phyloP scores from a whole-genome alignment of 176 grass and related monocot species.

The Hyparrhenia diplandra region DNA sequence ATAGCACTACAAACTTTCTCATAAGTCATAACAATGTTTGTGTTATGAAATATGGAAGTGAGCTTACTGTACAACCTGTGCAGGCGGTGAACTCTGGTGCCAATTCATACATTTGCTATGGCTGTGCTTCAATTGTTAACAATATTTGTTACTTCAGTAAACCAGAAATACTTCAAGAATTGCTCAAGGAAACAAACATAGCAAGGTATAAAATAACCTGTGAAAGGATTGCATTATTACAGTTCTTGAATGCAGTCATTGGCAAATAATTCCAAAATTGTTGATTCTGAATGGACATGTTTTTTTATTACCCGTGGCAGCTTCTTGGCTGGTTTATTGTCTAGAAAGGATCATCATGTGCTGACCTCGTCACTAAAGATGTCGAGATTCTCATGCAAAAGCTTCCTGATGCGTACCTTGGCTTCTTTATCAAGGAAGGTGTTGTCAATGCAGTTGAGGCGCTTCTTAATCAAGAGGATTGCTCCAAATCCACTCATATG shows the following conservation, averaged over 20 bases:
- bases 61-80: slow-evolving; percentile 19
- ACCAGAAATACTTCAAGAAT: slow-evolving; percentile 76
- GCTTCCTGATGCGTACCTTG: slow-evolving; percentile 83
- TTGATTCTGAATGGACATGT: slow-evolving; percentile 18
- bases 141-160: slow-evolving; percentile 94
- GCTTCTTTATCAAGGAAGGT: slow-evolving; percentile 96
- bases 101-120: slow-evolving; percentile 78
- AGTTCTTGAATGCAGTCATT: slow-evolving; percentile 2
- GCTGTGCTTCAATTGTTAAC: slow-evolving; percentile 76
- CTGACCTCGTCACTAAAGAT: slow-evolving; percentile 70
- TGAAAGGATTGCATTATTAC: neutral
- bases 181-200: slow-evolving; percentile 81
- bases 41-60: slow-evolving; percentile 34
- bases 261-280: neutral
- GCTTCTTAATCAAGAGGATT: slow-evolving; percentile 72
- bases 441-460: slow-evolving; percentile 76
- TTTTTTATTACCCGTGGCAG: slow-evolving; percentile 51
- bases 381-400: slow-evolving; percentile 99
- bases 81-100: slow-evolving; percentile 91
- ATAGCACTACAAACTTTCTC: slow-evolving; percentile 6
- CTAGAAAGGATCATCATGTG: slow-evolving; percentile 87
- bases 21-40: neutral
- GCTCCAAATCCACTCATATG: slow-evolving; percentile 39
- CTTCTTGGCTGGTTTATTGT: slow-evolving; percentile 91
- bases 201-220: slow-evolving; percentile 60